Evolutionary conservation across 192 early-diverging fungal genomes (phyloP).

Genomic region (Backusella westeae): DNA sequence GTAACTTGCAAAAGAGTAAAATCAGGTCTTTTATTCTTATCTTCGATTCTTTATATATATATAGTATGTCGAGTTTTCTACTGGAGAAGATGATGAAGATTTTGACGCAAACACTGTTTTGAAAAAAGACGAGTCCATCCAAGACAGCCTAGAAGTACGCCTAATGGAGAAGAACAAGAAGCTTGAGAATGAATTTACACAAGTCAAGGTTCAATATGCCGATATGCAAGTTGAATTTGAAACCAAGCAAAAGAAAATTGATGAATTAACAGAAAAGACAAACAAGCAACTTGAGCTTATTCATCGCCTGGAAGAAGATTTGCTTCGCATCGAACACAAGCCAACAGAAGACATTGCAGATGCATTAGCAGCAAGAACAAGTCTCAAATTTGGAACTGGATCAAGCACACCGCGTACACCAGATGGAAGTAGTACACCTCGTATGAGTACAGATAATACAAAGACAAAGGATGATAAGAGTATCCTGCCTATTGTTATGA

Average conservation of each 20-base stretch:
- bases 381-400: background rate
- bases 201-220: conserved; percentile 46
- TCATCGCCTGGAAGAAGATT: conserved; percentile 53
- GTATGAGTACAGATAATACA: background rate
- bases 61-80: conserved; percentile 70
- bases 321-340: conserved; percentile 41
- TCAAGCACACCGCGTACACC: conserved; percentile 6
- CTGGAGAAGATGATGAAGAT: conserved; percentile 44
- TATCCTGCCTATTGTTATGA: conserved; percentile 84
- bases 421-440: conserved; percentile 3
- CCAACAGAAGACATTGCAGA: conserved; percentile 11
- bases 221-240: conserved; percentile 34
- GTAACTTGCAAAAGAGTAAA: conserved; percentile 32
- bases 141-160: conserved; percentile 70
- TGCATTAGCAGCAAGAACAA: background rate
- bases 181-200: conserved; percentile 69
- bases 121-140: conserved; percentile 38
- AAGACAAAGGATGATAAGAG: conserved; percentile 33
- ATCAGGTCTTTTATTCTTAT: background rate
- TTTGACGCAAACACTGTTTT: conserved; percentile 43
- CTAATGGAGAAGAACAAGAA: conserved; percentile 83
- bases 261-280: conserved; percentile 35
- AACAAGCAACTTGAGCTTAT: conserved; percentile 47
- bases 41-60: background rate
- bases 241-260: conserved; percentile 24